Evolutionary conservation across 768 basidiomycete genomes (phyloP).

Genomic region (Termitomyces sp.): DNA sequence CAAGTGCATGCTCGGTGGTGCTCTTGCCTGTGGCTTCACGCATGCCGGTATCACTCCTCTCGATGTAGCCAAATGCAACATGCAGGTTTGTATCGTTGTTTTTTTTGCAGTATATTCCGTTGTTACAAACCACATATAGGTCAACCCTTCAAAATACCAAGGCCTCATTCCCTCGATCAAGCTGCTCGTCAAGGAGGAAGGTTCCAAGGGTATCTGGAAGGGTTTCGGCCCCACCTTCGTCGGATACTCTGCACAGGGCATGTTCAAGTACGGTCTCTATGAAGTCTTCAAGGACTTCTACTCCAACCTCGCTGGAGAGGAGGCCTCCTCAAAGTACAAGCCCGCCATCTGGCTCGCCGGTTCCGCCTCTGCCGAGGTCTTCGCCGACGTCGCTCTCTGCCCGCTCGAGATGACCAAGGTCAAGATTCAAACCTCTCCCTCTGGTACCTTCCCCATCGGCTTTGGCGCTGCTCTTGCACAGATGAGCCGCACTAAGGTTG

Average conservation of each 20-base stretch:
- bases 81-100: slow-evolving; percentile 54
- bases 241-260: slow-evolving; percentile 93
- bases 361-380: slow-evolving; percentile 92
- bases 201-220: slow-evolving; percentile 85
- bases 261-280: slow-evolving; percentile 99
- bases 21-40: slow-evolving; percentile 81
- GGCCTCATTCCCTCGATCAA: slow-evolving; percentile 58
- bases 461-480: slow-evolving; percentile 67
- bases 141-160: slow-evolving; percentile 70
- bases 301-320: slow-evolving; percentile 86
- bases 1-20: slow-evolving; percentile 87
- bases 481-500: slow-evolving; percentile 60
- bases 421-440: slow-evolving; percentile 78
- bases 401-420: slow-evolving; percentile 93
- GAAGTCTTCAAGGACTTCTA: slow-evolving; percentile 94
- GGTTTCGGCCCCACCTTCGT: slow-evolving; percentile 90
- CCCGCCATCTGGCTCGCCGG: slow-evolving; percentile 89
- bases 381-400: slow-evolving; percentile 95
- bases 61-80: slow-evolving; percentile 88
- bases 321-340: slow-evolving; percentile 74
- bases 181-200: slow-evolving; percentile 73
- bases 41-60: slow-evolving; percentile 85
- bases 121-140: slow-evolving; percentile 32
- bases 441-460: slow-evolving; percentile 70
- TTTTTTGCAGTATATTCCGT: not conserved